phyloP scores from a whole-genome alignment of 23 red algal species.

The Gracilaria domingensis region DNA sequence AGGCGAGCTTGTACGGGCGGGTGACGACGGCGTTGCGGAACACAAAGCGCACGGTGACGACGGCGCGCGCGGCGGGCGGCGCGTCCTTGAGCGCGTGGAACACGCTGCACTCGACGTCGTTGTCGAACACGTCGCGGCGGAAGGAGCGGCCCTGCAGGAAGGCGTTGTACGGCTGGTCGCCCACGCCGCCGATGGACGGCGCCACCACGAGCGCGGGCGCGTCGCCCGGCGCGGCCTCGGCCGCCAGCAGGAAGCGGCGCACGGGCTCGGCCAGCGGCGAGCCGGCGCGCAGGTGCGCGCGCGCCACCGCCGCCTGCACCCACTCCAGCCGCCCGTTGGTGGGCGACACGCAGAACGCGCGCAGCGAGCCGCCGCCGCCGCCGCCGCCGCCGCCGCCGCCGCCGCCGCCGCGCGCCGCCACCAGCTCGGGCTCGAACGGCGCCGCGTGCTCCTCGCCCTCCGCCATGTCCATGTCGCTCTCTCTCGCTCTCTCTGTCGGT shows the following conservation, averaged over 20 bases:
- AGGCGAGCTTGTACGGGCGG: constrained; percentile 78
- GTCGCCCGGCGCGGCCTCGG: constrained; percentile 65
- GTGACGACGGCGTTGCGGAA: constrained; percentile 59
- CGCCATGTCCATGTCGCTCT: no score
- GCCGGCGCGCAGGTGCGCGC: constrained; percentile 56
- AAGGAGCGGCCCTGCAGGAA: constrained; percentile 75
- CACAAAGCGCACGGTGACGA: constrained; percentile 63
- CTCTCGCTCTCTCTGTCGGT: no score
- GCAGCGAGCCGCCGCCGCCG: constrained; percentile 1
- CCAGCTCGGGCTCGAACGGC: constrained; percentile 71
- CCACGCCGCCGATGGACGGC: constrained; percentile 68
- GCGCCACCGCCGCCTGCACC: constrained; percentile 57
- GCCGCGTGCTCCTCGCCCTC: constrained; percentile 69
- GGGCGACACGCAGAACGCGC: constrained; percentile 72
- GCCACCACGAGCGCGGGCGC: constrained; percentile 61
- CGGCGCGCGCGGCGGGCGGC: not conserved
- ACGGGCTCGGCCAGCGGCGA: constrained; percentile 46
- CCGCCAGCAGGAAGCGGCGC: constrained; percentile 57
- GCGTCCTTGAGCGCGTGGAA: constrained; percentile 74
- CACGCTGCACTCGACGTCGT: constrained; percentile 72
- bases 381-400: constrained; percentile 4
- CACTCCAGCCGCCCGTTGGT: constrained; percentile 85
- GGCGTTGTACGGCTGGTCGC: constrained; percentile 70
- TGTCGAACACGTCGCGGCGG: constrained; percentile 68
- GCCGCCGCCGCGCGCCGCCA: constrained; percentile 1